Conservation (phyloP, 164 flowering plant genomes). For the Berberis thunbergii region DNA sequence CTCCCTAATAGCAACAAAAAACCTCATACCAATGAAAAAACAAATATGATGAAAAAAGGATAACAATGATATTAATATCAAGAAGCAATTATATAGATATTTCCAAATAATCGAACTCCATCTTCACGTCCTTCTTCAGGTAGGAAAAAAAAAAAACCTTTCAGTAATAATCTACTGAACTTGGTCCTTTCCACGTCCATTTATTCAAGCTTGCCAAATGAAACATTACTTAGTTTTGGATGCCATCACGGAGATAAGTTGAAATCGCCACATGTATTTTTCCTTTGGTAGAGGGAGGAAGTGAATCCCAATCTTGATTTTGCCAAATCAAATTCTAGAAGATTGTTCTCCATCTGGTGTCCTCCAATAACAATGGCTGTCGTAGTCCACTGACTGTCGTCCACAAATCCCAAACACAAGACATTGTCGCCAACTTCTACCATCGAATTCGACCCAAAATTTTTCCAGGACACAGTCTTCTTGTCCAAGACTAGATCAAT, state of each 20-base stretch:
- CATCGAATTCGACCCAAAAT: conserved; percentile 36
- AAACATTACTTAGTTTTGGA: no score
- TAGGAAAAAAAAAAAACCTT: no score
- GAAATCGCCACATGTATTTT: conserved; percentile 36
- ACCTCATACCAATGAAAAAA: no score
- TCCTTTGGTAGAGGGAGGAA: conserved; percentile 23
- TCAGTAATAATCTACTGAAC: no score
- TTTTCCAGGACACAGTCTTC: conserved; percentile 23
- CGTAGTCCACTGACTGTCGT: conserved; percentile 21
- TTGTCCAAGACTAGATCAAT: conserved; percentile 30
- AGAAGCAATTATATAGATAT: no score
- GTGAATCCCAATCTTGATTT: conserved; percentile 37
- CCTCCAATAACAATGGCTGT: conserved; percentile 47
- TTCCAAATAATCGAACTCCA: no score
- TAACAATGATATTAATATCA: no score
- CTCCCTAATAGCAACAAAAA: no score
- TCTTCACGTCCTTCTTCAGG: no score
- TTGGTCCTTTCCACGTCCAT: no score
- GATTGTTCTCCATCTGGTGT: conserved; percentile 46
- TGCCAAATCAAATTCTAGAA: conserved; percentile 46
- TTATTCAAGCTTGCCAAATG: no score
- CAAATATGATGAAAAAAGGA: no score
- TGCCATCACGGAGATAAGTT: conserved; percentile 1
- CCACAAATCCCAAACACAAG: conserved; percentile 38
- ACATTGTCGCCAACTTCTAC: conserved; percentile 23